A percentile compares a stretch with the other conserved stretches of the same genome.
Conservation (phyloP, 163 green algal species). For the Scenedesmus sp. region DNA sequence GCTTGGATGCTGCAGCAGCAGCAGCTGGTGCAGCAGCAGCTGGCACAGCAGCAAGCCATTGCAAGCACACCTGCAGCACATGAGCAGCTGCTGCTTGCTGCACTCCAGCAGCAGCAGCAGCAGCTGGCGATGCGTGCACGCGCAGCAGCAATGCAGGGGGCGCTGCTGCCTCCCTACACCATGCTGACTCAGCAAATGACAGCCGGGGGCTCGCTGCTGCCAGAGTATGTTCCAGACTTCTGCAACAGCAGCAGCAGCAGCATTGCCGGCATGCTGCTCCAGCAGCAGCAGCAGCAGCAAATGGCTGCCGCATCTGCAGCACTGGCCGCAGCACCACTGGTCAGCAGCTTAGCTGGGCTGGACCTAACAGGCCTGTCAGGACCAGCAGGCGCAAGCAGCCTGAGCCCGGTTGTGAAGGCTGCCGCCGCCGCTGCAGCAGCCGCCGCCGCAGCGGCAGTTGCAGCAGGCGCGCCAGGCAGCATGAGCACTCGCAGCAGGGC, state of each 20-base stretch:
- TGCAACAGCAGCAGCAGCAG: neutral
- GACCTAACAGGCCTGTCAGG: neutral
- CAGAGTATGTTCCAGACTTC: neutral
- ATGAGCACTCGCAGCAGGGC: neutral
- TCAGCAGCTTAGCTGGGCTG: neutral
- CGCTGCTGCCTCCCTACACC: neutral
- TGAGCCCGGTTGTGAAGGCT: neutral
- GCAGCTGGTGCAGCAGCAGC: neutral
- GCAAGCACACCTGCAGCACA: neutral
- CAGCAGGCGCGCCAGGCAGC: neutral
- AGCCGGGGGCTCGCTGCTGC: neutral
- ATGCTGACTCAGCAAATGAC: neutral
- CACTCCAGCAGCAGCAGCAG: neutral
- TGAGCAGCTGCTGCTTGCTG: constrained; percentile 5
- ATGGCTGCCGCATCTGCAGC: neutral
- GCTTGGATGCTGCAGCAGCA: neutral
- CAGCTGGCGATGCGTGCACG: neutral
- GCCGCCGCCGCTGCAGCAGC: neutral
- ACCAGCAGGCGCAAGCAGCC: neutral
- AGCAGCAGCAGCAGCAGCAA: neutral
- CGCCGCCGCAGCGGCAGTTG: neutral
- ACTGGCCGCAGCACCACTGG: neutral
- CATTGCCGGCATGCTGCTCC: neutral
- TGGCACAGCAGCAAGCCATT: neutral
- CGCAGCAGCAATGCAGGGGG: neutral